A percentile compares a stretch with the other conserved stretches of the same genome.
Evolutionary conservation across 2,329 filamentous ascomycete species (phyloP).

Genomic region (Ceratocystis diversiconidia): DNA sequence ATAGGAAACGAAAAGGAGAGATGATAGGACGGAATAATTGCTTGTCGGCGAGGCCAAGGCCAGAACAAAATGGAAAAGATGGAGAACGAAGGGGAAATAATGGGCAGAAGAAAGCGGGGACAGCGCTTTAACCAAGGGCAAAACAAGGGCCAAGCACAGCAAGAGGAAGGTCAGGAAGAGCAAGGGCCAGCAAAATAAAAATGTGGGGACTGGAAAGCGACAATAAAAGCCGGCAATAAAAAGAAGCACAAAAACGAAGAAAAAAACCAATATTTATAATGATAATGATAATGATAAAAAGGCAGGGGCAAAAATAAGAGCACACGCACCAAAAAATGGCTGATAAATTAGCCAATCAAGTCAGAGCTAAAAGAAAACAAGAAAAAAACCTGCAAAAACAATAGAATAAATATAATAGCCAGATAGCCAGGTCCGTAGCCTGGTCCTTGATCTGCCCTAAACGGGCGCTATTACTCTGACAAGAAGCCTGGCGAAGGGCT

Average conservation of each 20-base stretch:
- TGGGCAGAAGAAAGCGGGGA: not conserved
- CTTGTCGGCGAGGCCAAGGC: not conserved
- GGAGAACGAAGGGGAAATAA: slow-evolving; percentile 1
- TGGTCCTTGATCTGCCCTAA: not conserved
- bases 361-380: too few relatives aligned
- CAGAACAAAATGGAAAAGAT: not conserved
- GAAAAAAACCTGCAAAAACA: too few relatives aligned
- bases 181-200: not conserved
- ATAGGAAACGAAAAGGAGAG: not conserved
- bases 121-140: not conserved
- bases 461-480: not conserved
- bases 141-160: not conserved
- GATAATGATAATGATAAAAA: not conserved
- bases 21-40: not conserved
- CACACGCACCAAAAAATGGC: not conserved
- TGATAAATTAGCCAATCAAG: not conserved
- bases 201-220: not conserved
- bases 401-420: not conserved
- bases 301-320: not conserved
- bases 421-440: too few relatives aligned
- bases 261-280: not conserved
- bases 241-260: not conserved
- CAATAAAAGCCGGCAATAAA: not conserved
- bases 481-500: not conserved
- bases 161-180: not conserved